Percentiles rank a stretch among this genome's conserved stretches.
These are phyloP conservation scores for Trametes pubescens DNA, from an alignment of 1,284 basidiomycete genomes.

Conservation along the genomic window DNA sequence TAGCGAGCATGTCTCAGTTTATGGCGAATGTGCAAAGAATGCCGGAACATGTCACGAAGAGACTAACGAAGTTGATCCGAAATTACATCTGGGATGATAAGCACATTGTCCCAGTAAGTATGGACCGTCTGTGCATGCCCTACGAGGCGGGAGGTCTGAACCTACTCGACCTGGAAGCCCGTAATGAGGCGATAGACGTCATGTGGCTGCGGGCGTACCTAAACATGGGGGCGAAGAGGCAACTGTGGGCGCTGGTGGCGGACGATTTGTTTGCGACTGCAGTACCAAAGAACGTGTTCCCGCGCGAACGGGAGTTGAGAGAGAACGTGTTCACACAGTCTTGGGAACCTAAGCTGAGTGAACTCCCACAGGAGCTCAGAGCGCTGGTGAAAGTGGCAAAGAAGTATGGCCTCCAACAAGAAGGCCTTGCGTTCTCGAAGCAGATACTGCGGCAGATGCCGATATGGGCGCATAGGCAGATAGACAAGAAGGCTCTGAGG, in stretches of 20 bases:
- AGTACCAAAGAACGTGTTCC: neutral
- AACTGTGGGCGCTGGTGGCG: neutral
- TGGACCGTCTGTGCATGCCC: neutral
- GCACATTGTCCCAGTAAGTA: too few species aligned
- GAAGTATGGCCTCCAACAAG: neutral
- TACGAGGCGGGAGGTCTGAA: neutral
- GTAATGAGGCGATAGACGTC: conserved; percentile 1
- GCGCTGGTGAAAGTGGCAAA: neutral
- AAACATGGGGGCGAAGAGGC: neutral
- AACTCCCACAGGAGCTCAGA: neutral
- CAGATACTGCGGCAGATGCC: neutral
- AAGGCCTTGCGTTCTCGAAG: neutral
- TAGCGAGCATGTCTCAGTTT: too few species aligned
- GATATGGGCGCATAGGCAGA: neutral
- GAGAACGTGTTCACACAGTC: neutral
- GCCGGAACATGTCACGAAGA: too few species aligned
- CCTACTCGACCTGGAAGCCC: neutral
- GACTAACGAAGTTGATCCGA: neutral
- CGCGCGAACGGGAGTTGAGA: too few species aligned
- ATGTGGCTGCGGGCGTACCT: conserved; percentile 3
- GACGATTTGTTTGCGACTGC: neutral
- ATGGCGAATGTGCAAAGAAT: too few species aligned
- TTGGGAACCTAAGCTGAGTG: neutral
- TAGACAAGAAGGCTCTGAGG: neutral
- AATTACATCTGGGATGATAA: neutral